Percentiles rank a stretch among this genome's conserved stretches.
phyloP scores from a whole-genome alignment of 2,329 filamentous ascomycete species.

The Stemphylium vesicarium region DNA sequence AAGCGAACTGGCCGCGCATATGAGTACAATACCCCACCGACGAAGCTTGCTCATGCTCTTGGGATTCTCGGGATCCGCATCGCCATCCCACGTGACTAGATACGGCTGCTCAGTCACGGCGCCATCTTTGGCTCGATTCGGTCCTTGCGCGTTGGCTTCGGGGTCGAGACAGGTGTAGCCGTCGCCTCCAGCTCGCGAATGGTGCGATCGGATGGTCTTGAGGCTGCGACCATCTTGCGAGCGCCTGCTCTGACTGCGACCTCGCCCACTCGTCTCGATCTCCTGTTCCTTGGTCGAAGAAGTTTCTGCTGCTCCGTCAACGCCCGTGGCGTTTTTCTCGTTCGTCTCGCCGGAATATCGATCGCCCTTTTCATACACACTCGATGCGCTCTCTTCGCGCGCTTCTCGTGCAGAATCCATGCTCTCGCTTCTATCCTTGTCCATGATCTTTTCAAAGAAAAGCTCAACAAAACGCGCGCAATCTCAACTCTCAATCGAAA shows the following conservation, averaged over 20 bases:
- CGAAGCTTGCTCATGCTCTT: slow-evolving; percentile 68
- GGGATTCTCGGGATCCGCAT: slow-evolving; percentile 76
- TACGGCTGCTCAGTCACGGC: slow-evolving; percentile 56
- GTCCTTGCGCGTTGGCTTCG: slow-evolving; percentile 27
- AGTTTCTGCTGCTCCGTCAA: slow-evolving; percentile 8
- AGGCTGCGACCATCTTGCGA: slow-evolving; percentile 29
- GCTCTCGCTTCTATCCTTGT: slow-evolving; percentile 3
- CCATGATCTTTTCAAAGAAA: not conserved
- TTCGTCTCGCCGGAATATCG: slow-evolving; percentile 9
- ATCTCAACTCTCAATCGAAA: too few relatives aligned
- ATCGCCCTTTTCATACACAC: slow-evolving; percentile 18
- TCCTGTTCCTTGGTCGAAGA: slow-evolving; percentile 1
- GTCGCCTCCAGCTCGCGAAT: slow-evolving; percentile 47
- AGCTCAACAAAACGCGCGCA: too few relatives aligned
- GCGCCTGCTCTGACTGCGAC: slow-evolving; percentile 7
- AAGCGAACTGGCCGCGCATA: slow-evolving; percentile 75
- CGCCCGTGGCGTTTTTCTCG: slow-evolving; percentile 22
- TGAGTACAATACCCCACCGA: slow-evolving; percentile 80
- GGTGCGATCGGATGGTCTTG: slow-evolving; percentile 36
- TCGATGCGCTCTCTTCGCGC: slow-evolving; percentile 18
- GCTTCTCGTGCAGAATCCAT: slow-evolving; percentile 11
- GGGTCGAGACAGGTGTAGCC: slow-evolving; percentile 47
- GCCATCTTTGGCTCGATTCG: slow-evolving; percentile 29
- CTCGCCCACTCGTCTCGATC: not conserved
- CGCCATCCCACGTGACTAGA: slow-evolving; percentile 77